These are phyloP conservation scores for Pseudocercospora pini-densiflorae DNA, from an alignment of 2,329 filamentous ascomycete species.

Conservation along the genomic window DNA sequence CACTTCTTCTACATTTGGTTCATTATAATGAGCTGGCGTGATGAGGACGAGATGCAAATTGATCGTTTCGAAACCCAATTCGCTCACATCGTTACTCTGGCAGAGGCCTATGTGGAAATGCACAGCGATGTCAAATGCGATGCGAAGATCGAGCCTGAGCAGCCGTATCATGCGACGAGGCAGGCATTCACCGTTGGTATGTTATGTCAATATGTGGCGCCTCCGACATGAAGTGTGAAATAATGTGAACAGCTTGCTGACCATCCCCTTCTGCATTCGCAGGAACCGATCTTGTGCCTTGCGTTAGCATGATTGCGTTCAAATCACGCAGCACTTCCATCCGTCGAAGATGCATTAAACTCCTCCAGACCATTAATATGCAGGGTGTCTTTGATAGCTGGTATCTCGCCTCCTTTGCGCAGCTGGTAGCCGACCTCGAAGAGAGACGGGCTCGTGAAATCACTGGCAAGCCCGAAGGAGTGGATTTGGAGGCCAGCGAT, in stretches of 20 bases:
- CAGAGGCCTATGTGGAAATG: conserved; percentile 23
- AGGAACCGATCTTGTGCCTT: conserved; percentile 25
- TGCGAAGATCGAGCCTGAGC: neutral
- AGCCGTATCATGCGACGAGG: conserved; percentile 10
- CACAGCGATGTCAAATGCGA: conserved; percentile 15
- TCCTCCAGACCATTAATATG: conserved; percentile 22
- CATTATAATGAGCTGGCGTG: conserved; percentile 24
- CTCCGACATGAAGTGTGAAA: neutral
- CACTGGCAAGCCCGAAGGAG: conserved; percentile 18
- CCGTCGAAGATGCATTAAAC: conserved; percentile 16
- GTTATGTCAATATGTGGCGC: neutral
- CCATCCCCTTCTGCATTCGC: neutral
- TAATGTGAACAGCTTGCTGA: neutral
- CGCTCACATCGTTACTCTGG: conserved; percentile 18
- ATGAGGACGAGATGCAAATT: conserved; percentile 20
- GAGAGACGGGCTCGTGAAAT: conserved; percentile 22
- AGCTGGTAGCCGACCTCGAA: conserved; percentile 23
- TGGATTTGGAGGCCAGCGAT: conserved; percentile 21
- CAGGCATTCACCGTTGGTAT: conserved; percentile 22
- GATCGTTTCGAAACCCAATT: conserved; percentile 27
- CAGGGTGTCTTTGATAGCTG: conserved; percentile 26
- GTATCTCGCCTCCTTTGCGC: conserved; percentile 22
- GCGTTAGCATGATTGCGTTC: conserved; percentile 25
- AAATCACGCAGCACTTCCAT: conserved; percentile 19
- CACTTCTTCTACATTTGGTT: conserved; percentile 29